A percentile compares a stretch with the other conserved stretches of the same genome.
phyloP scores from a whole-genome alignment of 1,284 basidiomycete species.

The Puccinia horiana region DNA sequence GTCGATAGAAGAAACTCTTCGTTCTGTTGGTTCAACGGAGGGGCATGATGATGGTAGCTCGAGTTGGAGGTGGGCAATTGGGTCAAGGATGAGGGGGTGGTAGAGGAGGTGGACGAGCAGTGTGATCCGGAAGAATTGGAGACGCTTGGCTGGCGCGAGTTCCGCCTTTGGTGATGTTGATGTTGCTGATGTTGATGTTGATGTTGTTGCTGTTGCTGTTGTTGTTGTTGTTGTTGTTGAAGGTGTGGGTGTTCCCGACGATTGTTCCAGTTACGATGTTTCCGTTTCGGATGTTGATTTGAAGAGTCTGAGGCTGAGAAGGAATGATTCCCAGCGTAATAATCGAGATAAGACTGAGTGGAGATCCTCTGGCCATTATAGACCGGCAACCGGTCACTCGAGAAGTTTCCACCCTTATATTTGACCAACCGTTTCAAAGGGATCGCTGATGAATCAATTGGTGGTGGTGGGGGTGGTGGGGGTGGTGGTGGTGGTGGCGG shows the following conservation, averaged over 20 bases:
- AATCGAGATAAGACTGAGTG: constrained; percentile 7
- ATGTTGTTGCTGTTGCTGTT: not conserved
- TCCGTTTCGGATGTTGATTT: not conserved
- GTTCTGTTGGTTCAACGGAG: not conserved
- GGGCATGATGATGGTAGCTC: not conserved
- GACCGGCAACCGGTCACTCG: constrained; percentile 28
- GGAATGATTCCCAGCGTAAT: not conserved
- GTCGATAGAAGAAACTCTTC: not conserved
- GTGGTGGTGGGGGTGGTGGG: not conserved
- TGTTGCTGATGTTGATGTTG: not conserved
- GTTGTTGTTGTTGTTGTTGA: not conserved
- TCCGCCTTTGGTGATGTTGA: not conserved
- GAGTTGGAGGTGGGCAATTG: not conserved
- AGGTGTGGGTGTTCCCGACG: not conserved
- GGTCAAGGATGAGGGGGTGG: not conserved
- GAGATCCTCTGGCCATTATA: constrained; percentile 29
- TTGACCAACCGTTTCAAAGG: constrained; percentile 27
- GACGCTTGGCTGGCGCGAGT: not conserved
- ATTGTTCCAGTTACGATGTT: not conserved
- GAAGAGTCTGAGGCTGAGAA: not conserved
- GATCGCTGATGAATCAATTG: not conserved
- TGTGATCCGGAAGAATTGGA: not conserved
- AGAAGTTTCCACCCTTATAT: constrained; percentile 30
- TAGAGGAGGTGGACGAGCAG: not conserved
- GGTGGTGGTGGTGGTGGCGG: no score